Evolutionary conservation across 192 early-diverging fungal species (phyloP).

Genomic region (Entomortierella parvispora): DNA sequence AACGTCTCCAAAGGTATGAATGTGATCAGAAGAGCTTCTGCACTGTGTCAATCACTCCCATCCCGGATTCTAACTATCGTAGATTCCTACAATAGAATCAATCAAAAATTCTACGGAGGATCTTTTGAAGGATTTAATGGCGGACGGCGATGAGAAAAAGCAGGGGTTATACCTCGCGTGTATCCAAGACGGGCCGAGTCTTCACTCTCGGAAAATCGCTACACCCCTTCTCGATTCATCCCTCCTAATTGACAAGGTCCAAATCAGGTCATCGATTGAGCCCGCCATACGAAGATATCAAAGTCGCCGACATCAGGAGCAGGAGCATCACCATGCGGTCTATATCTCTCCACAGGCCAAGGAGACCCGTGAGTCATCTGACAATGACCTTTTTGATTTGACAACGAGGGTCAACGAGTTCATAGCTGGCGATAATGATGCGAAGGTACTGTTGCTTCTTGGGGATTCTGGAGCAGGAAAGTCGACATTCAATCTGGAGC

Average conservation of each 20-base stretch:
- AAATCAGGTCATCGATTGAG: not conserved
- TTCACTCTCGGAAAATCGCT: not conserved
- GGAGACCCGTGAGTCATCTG: not conserved
- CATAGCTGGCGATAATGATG: not conserved
- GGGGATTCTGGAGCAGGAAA: slow-evolving; percentile 28
- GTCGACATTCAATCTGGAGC: slow-evolving; percentile 12
- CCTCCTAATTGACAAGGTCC: not conserved
- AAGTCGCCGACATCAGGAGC: not conserved
- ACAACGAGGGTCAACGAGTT: slow-evolving; percentile 10
- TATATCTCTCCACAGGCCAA: slow-evolving; percentile 33
- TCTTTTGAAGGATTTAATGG: not conserved
- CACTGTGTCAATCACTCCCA: too few relatives aligned
- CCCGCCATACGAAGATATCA: not conserved
- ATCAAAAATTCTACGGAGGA: not conserved
- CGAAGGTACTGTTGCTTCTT: slow-evolving; percentile 15
- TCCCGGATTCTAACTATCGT: too few relatives aligned
- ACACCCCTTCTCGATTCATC: not conserved
- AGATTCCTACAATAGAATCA: too few relatives aligned
- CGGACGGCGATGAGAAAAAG: not conserved
- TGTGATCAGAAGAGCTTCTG: too few relatives aligned
- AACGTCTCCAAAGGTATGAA: not conserved
- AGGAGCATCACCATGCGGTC: not conserved
- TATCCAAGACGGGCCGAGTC: not conserved
- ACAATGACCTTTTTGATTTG: slow-evolving; percentile 8
- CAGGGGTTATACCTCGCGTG: not conserved